These are phyloP conservation scores for Colletotrichum sojae DNA, from an alignment of 2,329 filamentous ascomycete genomes.

Conservation along the genomic window DNA sequence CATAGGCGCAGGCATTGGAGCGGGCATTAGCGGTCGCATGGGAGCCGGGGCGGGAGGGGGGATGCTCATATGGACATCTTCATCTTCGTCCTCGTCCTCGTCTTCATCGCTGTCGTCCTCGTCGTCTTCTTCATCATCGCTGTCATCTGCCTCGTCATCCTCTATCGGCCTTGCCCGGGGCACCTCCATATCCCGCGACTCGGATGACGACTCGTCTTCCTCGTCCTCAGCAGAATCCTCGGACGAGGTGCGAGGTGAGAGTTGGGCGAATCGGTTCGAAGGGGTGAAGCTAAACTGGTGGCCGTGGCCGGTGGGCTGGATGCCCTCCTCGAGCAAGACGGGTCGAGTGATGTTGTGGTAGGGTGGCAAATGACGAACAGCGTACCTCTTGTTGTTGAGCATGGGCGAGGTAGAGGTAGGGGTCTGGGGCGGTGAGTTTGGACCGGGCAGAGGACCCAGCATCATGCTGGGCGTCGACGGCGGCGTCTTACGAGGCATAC, in stretches of 20 bases:
- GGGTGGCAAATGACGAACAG: constrained; percentile 49
- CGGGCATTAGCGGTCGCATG: constrained; percentile 10
- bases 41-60: constrained; percentile 15
- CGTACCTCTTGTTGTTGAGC: constrained; percentile 50
- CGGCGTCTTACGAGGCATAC: constrained; percentile 53
- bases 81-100: constrained; percentile 29
- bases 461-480: constrained; percentile 60
- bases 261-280: constrained; percentile 46
- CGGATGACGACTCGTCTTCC: constrained; percentile 24
- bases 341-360: constrained; percentile 50
- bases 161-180: constrained; percentile 10
- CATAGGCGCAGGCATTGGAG: constrained; percentile 19
- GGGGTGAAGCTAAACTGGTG: constrained; percentile 58
- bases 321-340: constrained; percentile 53
- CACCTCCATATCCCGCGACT: constrained; percentile 9
- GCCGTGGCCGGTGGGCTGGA: constrained; percentile 58
- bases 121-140: constrained; percentile 22
- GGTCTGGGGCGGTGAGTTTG: constrained; percentile 64
- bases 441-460: constrained; percentile 52
- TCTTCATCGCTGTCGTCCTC: constrained; percentile 25
- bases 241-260: constrained; percentile 50
- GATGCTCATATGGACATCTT: constrained; percentile 30
- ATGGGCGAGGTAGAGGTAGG: constrained; percentile 56
- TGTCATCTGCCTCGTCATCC: constrained; percentile 30
- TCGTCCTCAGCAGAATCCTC: constrained; percentile 45